Evolutionary conservation across 2,329 filamentous ascomycete genomes (phyloP).

Genomic region (Venturia nashicola): DNA sequence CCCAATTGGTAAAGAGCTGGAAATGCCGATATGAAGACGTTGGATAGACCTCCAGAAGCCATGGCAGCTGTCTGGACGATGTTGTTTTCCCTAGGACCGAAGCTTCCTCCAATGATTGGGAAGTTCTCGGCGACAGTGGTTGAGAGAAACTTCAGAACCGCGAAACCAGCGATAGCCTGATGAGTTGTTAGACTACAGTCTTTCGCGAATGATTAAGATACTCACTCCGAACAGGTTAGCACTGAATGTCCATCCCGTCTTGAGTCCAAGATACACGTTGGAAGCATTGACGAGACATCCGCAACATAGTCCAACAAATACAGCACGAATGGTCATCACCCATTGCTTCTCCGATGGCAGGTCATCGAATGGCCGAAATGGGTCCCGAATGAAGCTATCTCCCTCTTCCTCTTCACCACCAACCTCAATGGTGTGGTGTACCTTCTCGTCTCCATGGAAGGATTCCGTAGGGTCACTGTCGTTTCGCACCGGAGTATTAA

Average conservation of each 20-base stretch:
- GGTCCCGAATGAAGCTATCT: slow-evolving; percentile 22
- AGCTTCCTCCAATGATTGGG: slow-evolving; percentile 40
- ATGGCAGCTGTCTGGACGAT: slow-evolving; percentile 49
- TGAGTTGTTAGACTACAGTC: slow-evolving; percentile 11
- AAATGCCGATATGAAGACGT: slow-evolving; percentile 46
- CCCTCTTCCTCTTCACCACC: slow-evolving; percentile 17
- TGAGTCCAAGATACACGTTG: slow-evolving; percentile 48
- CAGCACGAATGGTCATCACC: slow-evolving; percentile 43
- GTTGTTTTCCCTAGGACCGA: slow-evolving; percentile 51
- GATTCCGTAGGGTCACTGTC: slow-evolving; percentile 10
- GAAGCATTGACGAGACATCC: slow-evolving; percentile 50
- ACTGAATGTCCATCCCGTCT: slow-evolving; percentile 32
- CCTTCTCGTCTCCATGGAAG: slow-evolving; percentile 17
- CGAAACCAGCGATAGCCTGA: slow-evolving; percentile 46
- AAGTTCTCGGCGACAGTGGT: slow-evolving; percentile 34
- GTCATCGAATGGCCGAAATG: slow-evolving; percentile 31
- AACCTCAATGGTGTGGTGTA: slow-evolving; percentile 13
- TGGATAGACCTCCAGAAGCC: slow-evolving; percentile 45
- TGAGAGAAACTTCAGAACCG: slow-evolving; percentile 42
- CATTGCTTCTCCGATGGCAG: slow-evolving; percentile 32
- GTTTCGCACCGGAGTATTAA: slow-evolving; percentile 1
- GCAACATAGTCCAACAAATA: slow-evolving; percentile 42
- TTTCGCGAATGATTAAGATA: slow-evolving; percentile 13
- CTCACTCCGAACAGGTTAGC: slow-evolving; percentile 22
- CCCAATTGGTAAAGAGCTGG: slow-evolving; percentile 48